Conservation (phyloP, 306 rosid species). For the Alnus glutinosa region DNA sequence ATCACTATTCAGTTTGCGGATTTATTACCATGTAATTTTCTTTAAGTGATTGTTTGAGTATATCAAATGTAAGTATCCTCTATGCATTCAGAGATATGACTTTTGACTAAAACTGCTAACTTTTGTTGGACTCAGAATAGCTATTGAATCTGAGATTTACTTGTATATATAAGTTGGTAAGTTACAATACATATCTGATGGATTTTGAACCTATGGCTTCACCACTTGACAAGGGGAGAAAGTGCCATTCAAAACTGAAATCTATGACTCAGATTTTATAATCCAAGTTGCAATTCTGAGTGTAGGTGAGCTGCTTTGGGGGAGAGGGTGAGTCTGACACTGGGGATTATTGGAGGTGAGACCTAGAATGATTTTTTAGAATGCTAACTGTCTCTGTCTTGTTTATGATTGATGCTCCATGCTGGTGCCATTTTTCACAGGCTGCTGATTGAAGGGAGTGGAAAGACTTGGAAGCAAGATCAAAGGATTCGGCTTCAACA, state of each 20-base stretch:
- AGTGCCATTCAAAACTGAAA: conserved; percentile 3
- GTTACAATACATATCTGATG: background rate
- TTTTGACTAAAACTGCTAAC: conserved; percentile 17
- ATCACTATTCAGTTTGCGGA: background rate
- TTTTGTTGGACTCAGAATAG: conserved; percentile 5
- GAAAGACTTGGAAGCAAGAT: conserved; percentile 97
- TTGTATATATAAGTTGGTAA: background rate
- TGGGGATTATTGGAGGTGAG: conserved; percentile 92
- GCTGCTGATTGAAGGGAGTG: conserved; percentile 79
- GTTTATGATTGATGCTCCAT: conserved; percentile 24
- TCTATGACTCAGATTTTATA: conserved; percentile 7
- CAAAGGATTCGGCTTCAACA: conserved; percentile 93
- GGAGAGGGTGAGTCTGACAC: conserved; percentile 79
- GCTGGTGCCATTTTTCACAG: conserved; percentile 38
- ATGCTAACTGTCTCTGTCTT: conserved; percentile 17
- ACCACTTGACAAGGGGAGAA: background rate
- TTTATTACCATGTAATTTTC: background rate
- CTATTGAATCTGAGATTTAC: conserved; percentile 1
- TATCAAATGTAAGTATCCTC: background rate
- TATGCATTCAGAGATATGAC: background rate
- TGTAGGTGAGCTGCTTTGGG: conserved; percentile 93
- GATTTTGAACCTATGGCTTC: background rate
- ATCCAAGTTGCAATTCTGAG: conserved; percentile 12
- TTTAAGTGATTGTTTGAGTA: background rate
- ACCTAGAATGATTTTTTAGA: background rate